Evolutionary conservation across 345 rosid species (phyloP), one percentile per base, ranked within the genome.

Genomic region (Moringa oleifera): DNA sequence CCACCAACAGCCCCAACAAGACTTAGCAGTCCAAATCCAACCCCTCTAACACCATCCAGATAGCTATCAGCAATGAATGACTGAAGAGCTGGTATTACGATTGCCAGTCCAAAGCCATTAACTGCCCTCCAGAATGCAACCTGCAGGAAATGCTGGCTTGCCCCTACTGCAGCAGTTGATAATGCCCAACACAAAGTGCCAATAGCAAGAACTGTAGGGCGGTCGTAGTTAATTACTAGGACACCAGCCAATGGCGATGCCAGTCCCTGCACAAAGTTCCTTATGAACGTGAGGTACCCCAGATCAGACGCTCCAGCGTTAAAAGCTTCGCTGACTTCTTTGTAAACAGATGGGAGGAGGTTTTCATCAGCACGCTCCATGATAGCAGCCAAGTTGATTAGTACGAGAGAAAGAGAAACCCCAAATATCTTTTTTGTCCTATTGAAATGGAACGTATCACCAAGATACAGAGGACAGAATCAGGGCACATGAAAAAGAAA

Each of bases 301-400:
- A 94, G 81, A 77, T 94, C 96, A 25, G 95, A 83, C 7, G 99
- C 96, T 15, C 99, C 97, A 0, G 92, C 97, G 50, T 72, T 83
- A 73, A 94, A 94, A 28, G 96, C 95, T 81, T 88, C 97, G 54
- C 99, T 94, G 49, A 94, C 96, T 94, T 94, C 99, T 85, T 88
- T 94, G 69, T 94, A 90, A 51, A 94, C 97, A 18, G 99, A 70
- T 3, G 97, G 99, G 24, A 94, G 83, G 25, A 90, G 90, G 73
- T 90, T 94, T 77, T 94, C 99, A 28, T 94, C 99, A 23, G 99
- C 97, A 10, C 92, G 77, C 63, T 94, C 99, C 99, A 94, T 94
- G 33, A 90, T 83, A 36, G 97, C 88, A 58, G 95, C 97, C 81
- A 94, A 62, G 79, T 94, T 90, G 74, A 94, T 94, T 0, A 90